phyloP scores from a whole-genome alignment of 2,329 filamentous ascomycete species.

The Neurospora sp. region DNA sequence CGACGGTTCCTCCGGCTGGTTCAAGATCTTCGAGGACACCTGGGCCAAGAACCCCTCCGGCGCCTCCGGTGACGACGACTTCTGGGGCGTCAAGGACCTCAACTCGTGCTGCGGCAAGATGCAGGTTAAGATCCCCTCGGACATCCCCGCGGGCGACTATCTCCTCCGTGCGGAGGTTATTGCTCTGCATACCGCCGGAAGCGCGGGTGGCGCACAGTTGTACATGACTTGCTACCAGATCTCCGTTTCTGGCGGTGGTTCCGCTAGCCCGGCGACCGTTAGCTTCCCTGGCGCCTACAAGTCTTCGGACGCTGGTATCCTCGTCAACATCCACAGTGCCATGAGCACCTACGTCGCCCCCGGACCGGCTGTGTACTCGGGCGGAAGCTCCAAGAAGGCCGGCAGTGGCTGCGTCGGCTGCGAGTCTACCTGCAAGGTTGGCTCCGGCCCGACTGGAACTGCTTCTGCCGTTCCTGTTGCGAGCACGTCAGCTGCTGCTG shows the following conservation, averaged over 20 bases:
- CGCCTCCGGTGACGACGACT: constrained; percentile 31
- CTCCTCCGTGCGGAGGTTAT: constrained; percentile 40
- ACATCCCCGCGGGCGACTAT: constrained; percentile 28
- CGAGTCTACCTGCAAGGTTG: constrained; percentile 29
- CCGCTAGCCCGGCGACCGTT: constrained; percentile 22
- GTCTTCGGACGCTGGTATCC: constrained; percentile 34
- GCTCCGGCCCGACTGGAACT: constrained; percentile 16
- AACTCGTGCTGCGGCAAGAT: constrained; percentile 31
- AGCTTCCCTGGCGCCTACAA: constrained; percentile 35
- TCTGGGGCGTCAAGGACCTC: constrained; percentile 35
- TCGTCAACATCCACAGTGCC: constrained; percentile 36
- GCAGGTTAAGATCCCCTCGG: constrained; percentile 26
- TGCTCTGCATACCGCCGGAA: constrained; percentile 34
- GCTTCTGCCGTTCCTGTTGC: constrained; percentile 4
- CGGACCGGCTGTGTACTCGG: constrained; percentile 31
- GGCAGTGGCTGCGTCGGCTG: constrained; percentile 31
- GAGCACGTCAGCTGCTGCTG: constrained; percentile 1
- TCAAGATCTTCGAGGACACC: constrained; percentile 40
- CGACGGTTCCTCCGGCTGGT: constrained; percentile 35
- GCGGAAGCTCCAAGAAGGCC: constrained; percentile 30
- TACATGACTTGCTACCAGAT: constrained; percentile 32
- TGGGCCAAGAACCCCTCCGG: constrained; percentile 27
- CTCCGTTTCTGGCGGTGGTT: constrained; percentile 19
- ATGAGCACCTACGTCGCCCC: constrained; percentile 32
- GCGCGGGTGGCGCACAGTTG: constrained; percentile 25